These are phyloP conservation scores for Lactarius psammicola DNA, from an alignment of 768 basidiomycete genomes.

Conservation along the genomic window DNA sequence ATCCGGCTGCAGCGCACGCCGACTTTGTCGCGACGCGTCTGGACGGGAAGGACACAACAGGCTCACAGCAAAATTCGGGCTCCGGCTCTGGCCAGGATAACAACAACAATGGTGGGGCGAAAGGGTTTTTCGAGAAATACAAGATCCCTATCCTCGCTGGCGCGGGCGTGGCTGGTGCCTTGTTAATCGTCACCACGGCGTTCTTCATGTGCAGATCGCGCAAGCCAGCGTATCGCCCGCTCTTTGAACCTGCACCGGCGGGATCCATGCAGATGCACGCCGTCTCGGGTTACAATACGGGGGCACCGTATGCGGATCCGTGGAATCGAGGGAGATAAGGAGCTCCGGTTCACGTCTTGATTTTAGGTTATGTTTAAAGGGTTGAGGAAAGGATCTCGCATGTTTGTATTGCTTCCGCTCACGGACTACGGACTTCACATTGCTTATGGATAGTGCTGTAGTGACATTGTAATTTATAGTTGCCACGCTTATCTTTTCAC, in stretches of 20 bases:
- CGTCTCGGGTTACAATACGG: slow-evolving; percentile 6
- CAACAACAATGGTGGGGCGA: neutral
- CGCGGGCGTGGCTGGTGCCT: neutral
- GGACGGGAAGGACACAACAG: slow-evolving; percentile 9
- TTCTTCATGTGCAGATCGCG: neutral
- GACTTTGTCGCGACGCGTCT: slow-evolving; percentile 22
- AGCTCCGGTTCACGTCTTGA: neutral
- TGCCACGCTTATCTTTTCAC: neutral
- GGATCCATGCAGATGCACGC: slow-evolving; percentile 18
- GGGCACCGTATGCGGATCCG: slow-evolving; percentile 11
- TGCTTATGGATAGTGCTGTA: neutral
- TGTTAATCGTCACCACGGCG: neutral
- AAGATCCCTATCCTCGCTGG: slow-evolving; percentile 4
- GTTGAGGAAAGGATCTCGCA: neutral
- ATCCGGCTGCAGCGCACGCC: slow-evolving; percentile 21
- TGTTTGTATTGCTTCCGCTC: neutral
- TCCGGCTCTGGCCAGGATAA: neutral
- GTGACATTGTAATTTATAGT: neutral
- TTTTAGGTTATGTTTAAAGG: neutral
- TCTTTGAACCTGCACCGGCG: slow-evolving; percentile 10
- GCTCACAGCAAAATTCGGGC: neutral
- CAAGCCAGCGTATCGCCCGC: slow-evolving; percentile 7
- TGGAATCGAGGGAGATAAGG: neutral
- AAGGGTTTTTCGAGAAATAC: slow-evolving; percentile 12
- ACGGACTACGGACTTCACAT: neutral